Conservation (phyloP, 2,329 filamentous ascomycete species). For the Neofusicoccum laricinum region DNA sequence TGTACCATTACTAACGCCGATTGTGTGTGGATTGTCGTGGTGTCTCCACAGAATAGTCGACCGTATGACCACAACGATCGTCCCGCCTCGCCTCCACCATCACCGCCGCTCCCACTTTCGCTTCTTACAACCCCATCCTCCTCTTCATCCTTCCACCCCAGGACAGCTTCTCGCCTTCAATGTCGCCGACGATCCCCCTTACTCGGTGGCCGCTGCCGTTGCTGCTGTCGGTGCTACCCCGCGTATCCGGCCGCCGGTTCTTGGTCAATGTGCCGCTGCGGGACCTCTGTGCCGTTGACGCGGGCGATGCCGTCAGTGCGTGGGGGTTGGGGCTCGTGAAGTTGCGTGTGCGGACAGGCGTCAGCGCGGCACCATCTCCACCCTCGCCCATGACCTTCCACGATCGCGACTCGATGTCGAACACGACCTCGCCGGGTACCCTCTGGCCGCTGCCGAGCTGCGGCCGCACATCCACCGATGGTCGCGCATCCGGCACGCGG, state of each 20-base stretch:
- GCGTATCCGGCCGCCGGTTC: neutral
- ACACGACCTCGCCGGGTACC: neutral
- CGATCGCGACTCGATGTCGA: slow-evolving; percentile 6
- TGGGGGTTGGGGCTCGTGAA: neutral
- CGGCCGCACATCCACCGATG: neutral
- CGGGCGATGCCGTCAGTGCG: neutral
- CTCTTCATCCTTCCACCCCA: slow-evolving; percentile 15
- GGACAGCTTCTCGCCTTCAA: slow-evolving; percentile 7
- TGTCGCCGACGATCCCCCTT: neutral
- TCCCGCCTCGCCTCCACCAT: too few species aligned
- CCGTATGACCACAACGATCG: too few species aligned
- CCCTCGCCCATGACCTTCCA: neutral
- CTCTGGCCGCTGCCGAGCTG: neutral
- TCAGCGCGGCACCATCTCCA: neutral
- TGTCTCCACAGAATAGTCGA: too few species aligned
- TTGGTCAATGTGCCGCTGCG: neutral
- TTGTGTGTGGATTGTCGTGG: too few species aligned
- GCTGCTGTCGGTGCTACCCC: neutral
- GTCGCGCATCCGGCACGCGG: neutral
- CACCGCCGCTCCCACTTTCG: neutral
- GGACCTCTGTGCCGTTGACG: slow-evolving; percentile 1
- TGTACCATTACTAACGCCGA: neutral
- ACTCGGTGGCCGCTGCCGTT: neutral
- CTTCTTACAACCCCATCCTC: slow-evolving; percentile 8
- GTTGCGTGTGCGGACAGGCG: slow-evolving; percentile 4